phyloP scores from a whole-genome alignment of 352 stramenopile species.

The Plasmopara halstedii region DNA sequence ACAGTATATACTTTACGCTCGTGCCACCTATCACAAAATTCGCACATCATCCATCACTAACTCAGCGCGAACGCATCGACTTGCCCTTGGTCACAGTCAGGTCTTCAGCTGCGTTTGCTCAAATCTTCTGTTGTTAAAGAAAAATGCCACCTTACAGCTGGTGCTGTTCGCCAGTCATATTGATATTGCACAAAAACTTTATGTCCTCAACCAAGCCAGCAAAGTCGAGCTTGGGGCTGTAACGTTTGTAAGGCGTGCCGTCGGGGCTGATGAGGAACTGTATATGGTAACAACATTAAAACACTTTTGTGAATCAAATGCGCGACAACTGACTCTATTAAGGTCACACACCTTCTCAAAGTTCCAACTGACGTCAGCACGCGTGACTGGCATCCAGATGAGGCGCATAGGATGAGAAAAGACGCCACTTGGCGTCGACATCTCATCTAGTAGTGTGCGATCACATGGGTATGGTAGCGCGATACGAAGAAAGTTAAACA shows the following conservation, averaged over 20 bases:
- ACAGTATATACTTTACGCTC: neutral
- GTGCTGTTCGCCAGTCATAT: slow-evolving; percentile 29
- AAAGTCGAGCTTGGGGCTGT: slow-evolving; percentile 68
- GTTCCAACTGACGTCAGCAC: slow-evolving; percentile 75
- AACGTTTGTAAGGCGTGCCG: slow-evolving; percentile 70
- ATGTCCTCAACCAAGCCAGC: slow-evolving; percentile 61
- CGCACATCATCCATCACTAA: no score
- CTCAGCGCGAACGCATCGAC: no score
- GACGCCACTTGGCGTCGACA: slow-evolving; percentile 64
- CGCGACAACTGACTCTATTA: neutral
- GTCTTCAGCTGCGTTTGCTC: neutral
- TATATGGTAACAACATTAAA: neutral
- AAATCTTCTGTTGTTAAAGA: slow-evolving; percentile 2
- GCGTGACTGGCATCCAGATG: slow-evolving; percentile 80
- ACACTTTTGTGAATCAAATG: neutral
- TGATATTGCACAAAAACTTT: slow-evolving; percentile 44
- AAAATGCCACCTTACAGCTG: slow-evolving; percentile 12
- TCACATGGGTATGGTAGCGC: slow-evolving; percentile 63
- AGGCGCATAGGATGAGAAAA: slow-evolving; percentile 79
- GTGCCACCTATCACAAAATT: neutral
- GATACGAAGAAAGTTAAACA: slow-evolving; percentile 75
- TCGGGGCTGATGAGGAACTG: slow-evolving; percentile 74
- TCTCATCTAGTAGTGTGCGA: slow-evolving; percentile 71
- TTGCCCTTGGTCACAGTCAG: neutral
- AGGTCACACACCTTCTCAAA: slow-evolving; percentile 59